Evolutionary conservation across 1,284 basidiomycete species (phyloP), one percentile per base, ranked within the genome.

Genomic region (Ceratobasidium sp.): DNA sequence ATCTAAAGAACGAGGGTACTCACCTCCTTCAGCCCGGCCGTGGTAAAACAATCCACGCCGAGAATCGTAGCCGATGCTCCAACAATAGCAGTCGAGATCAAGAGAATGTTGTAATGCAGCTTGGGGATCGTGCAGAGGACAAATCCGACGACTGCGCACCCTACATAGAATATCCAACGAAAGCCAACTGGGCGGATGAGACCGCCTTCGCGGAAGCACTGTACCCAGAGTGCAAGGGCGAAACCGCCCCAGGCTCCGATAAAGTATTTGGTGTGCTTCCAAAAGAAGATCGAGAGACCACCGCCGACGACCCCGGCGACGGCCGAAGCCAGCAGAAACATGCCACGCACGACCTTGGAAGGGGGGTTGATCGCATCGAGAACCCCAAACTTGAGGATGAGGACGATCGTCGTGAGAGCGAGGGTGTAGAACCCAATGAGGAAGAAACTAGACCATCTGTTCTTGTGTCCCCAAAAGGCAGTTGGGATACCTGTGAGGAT

Each of bases 361-460:
- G 96, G 96, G 0, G 93, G 89, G 75, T 93, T 91, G 76, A 96
- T 84, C 26, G 93, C 90, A 3, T 89, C 87, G 48, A 93, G 80
- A 67, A 96, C 88, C 53, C 96, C 96, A 78, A 96, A 96, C 76
- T 92, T 91, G 79, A 96, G 85, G 78, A 98, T 94, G 78, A 98
- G 87, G 75, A 94, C 90, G 77, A 94, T 85, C 79, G 93, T 93
- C 78, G 93, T 89, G 74, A 97, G 87, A 14, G 94, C 88, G 61
- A 95, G 84, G 57, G 92, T 88, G 82, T 97, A 98, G 80, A 94
- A 95, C 55, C 95, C 93, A 75, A 92, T 90, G 77, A 97, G 85
- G 79, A 96, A 96, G 83, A 96, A 91, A 8, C 94, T 94, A n/a
- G 93, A 92, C 94, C 94, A 95, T 85, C 94, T 84, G 79, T 96